phyloP scores from a whole-genome alignment of 345 rosid species.

The Eucalyptus virginea region DNA sequence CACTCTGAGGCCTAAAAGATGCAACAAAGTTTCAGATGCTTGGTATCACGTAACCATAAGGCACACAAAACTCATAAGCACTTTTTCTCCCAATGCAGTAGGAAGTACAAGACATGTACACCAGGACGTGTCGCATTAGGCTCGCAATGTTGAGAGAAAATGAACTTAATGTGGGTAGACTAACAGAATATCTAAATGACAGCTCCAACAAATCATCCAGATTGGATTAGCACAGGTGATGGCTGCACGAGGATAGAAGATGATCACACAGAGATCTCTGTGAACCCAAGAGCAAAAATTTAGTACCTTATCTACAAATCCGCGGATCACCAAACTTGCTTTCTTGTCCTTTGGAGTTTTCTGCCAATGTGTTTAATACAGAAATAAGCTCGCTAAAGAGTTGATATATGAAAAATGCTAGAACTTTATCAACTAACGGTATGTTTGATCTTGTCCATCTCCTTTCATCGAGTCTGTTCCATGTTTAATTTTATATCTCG shows the following conservation, averaged over 20 bases:
- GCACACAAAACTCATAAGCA: not conserved
- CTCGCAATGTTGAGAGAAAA: not conserved
- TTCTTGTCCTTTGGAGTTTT: constrained; percentile 98
- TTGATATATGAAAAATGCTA: not conserved
- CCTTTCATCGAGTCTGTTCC: not conserved
- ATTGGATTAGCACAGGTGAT: not conserved
- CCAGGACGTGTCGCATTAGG: not conserved
- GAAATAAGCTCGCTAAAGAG: not conserved
- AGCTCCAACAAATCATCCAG: not conserved
- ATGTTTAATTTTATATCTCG: not conserved
- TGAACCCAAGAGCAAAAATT: not conserved
- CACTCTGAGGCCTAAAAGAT: not conserved
- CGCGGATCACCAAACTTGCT: constrained; percentile 86
- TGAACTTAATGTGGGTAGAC: not conserved
- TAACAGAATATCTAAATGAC: not conserved
- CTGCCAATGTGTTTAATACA: constrained; percentile 14
- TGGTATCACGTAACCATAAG: not conserved
- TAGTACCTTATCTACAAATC: constrained; percentile 81
- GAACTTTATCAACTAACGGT: not conserved
- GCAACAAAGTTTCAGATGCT: not conserved
- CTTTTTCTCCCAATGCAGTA: not conserved
- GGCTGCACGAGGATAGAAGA: not conserved
- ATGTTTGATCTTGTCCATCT: not conserved
- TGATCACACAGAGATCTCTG: not conserved
- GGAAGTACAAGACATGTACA: not conserved